Evolutionary conservation across 495 filamentous ascomycete genomes (phyloP).

Genomic region (Corynascus novoguineensis): DNA sequence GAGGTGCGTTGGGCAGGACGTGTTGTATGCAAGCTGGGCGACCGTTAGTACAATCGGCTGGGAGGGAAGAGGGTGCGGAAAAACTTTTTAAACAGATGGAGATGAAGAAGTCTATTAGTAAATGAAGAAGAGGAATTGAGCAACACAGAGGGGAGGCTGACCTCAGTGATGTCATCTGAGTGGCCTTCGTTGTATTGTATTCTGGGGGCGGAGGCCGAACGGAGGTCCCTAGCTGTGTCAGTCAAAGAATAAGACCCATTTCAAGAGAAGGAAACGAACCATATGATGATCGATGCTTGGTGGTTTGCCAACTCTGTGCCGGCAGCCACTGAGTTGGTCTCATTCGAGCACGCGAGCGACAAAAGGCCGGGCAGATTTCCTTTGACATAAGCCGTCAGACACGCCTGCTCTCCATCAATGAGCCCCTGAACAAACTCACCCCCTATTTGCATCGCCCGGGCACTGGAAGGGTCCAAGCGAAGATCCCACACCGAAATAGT

Average conservation of each 20-base stretch:
- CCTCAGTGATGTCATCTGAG: conserved; percentile 86
- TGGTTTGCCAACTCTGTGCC: conserved; percentile 74
- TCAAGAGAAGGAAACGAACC: conserved; percentile 44
- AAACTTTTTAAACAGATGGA: too few relatives aligned
- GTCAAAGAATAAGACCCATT: neutral
- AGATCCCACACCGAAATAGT: conserved; percentile 54
- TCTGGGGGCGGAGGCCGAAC: conserved; percentile 48
- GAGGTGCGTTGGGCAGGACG: conserved; percentile 54
- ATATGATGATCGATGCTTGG: conserved; percentile 68
- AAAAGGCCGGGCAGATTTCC: conserved; percentile 45
- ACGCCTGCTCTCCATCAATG: conserved; percentile 28
- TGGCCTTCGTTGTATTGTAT: conserved; percentile 78
- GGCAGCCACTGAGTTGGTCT: conserved; percentile 57
- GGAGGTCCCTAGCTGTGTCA: conserved; percentile 55
- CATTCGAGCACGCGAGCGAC: conserved; percentile 59
- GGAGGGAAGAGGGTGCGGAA: neutral
- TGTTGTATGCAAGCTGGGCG: conserved; percentile 64
- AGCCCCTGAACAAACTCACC: conserved; percentile 34
- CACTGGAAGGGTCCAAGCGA: conserved; percentile 33
- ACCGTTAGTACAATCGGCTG: conserved; percentile 49
- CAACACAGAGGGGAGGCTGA: conserved; percentile 47
- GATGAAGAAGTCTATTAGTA: too few relatives aligned
- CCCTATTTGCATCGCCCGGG: conserved; percentile 36
- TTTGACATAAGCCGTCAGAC: conserved; percentile 22
- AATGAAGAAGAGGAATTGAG: conserved; percentile 49